Evolutionary conservation across 2,329 filamentous ascomycete species (phyloP), one percentile per base, ranked within the genome.

Genomic region (Lachnellula willkommii): DNA sequence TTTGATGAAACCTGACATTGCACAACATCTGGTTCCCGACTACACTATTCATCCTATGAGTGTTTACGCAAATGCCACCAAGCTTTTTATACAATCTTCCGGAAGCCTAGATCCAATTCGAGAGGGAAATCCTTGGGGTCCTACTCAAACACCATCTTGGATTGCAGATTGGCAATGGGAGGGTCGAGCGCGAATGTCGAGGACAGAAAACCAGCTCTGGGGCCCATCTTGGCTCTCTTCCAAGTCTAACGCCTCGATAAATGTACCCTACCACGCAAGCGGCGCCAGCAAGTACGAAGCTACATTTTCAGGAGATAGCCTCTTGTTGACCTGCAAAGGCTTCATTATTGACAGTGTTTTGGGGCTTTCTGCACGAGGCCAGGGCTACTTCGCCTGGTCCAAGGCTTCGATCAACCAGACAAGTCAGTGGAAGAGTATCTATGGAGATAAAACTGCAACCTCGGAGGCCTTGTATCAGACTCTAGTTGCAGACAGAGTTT

Each of bases 81-180:
- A 47, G 52, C 24, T 45, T 4, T 59, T 56, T 20, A 62, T 63
- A 4, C 2, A 17, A 9, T 36, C 36, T 26, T 53, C 54, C 14
- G 5, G 36, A 1, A 55, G 51, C 45, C 26, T 60, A 3, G 55
- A 60, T 5, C 52, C 53, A 11, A 32, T 62, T 11, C 53, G 59
- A 26, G 56, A 61, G 24, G 57, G 46, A 4, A 59, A 61, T 51
- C 48, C 54, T 3, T 63, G 59, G 57, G 43, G 59, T 11, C 15
- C 17, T 6, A 47, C 20, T 11, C 20, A 48, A 1, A 28, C 54
- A 8, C 49, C 59, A 8, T 59, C 57, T 11, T 63, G 55, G 57
- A 55, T 46, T n/a, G 47, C 59, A 17, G 55, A 63, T 28, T 61
- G 57, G 61, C 55, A 47, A 4, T 63, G 57, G 59, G 7, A 48